phyloP scores from a whole-genome alignment of 495 filamentous ascomycete species.

The Aspergillus asperescens region DNA sequence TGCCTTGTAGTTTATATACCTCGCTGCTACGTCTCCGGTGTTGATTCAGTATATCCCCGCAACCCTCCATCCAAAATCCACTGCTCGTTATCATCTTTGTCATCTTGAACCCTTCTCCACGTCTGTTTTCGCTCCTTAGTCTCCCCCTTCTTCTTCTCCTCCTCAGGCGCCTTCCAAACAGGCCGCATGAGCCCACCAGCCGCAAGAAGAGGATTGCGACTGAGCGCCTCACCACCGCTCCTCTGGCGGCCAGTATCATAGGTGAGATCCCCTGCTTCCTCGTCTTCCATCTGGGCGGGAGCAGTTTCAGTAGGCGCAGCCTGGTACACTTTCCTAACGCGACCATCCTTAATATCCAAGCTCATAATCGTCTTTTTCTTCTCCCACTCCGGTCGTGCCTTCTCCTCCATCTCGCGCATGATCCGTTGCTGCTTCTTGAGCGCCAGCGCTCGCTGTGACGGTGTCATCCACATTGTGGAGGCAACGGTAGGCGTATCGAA shows the following conservation, averaged over 20 bases:
- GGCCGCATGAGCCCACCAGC: constrained; percentile 70
- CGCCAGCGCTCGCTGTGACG: constrained; percentile 78
- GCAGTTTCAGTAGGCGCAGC: constrained; percentile 27
- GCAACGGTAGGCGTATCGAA: constrained; percentile 70
- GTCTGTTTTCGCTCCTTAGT: constrained; percentile 46
- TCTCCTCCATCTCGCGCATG: constrained; percentile 83
- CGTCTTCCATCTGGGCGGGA: constrained; percentile 33
- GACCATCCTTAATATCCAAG: constrained; percentile 73
- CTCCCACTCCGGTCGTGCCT: constrained; percentile 85
- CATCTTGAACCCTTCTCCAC: constrained; percentile 91
- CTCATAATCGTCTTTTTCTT: constrained; percentile 83
- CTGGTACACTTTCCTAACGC: constrained; percentile 70
- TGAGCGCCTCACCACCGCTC: constrained; percentile 59
- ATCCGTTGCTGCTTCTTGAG: constrained; percentile 88
- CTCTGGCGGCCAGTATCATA: constrained; percentile 13
- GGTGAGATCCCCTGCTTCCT: constrained; percentile 22
- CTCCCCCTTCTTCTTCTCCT: constrained; percentile 35
- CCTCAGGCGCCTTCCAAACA: constrained; percentile 57
- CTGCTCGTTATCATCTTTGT: constrained; percentile 83
- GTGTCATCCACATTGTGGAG: constrained; percentile 80
- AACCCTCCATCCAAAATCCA: constrained; percentile 83
- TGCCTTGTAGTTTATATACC: background rate
- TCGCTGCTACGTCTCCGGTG: background rate
- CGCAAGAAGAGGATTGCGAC: constrained; percentile 72
- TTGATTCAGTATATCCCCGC: constrained; percentile 44